Percentiles rank a stretch among this genome's conserved stretches.
These are phyloP conservation scores for Flaveria robusta DNA, from an alignment of 129 eudicot species.

Conservation along the genomic window DNA sequence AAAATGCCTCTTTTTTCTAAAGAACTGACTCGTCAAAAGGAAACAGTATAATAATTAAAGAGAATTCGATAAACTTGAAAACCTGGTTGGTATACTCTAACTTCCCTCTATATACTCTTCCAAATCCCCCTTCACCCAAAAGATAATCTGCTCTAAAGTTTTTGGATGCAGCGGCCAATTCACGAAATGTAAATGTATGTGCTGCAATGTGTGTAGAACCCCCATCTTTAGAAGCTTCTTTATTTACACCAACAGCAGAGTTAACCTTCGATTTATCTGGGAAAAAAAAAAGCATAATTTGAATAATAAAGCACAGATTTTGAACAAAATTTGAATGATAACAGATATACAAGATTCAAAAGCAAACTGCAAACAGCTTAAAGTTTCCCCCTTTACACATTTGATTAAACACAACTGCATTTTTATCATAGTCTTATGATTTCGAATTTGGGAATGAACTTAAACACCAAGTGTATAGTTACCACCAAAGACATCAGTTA, in stretches of 20 bases:
- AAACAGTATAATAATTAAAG: not conserved
- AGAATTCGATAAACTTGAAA: slow-evolving; percentile 5
- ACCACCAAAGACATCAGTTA: slow-evolving; percentile 15
- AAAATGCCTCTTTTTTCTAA: not conserved
- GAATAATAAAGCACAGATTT: not conserved
- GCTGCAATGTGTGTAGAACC: slow-evolving; percentile 82
- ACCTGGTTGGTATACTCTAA: slow-evolving; percentile 91
- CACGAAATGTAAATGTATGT: slow-evolving; percentile 89
- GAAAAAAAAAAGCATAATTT: slow-evolving; percentile 2
- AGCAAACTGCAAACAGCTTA: slow-evolving; percentile 25
- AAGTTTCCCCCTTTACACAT: slow-evolving; percentile 27
- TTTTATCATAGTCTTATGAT: slow-evolving; percentile 5
- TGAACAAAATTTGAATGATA: slow-evolving; percentile 6
- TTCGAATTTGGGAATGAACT: slow-evolving; percentile 6
- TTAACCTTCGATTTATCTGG: slow-evolving; percentile 67
- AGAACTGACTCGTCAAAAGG: not conserved
- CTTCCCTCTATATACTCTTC: slow-evolving; percentile 78
- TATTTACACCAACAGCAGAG: slow-evolving; percentile 44
- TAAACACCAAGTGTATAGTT: slow-evolving; percentile 22
- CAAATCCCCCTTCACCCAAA: slow-evolving; percentile 94
- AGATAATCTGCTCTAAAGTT: slow-evolving; percentile 90
- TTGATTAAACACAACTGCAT: not conserved
- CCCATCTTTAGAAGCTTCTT: slow-evolving; percentile 62
- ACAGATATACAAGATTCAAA: not conserved
- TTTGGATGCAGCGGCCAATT: slow-evolving; percentile 84